Percentiles rank a stretch among this genome's conserved stretches.
Conservation (phyloP, 129 eudicot genomes). For the Chrysanthemum lavandulifolium region DNA sequence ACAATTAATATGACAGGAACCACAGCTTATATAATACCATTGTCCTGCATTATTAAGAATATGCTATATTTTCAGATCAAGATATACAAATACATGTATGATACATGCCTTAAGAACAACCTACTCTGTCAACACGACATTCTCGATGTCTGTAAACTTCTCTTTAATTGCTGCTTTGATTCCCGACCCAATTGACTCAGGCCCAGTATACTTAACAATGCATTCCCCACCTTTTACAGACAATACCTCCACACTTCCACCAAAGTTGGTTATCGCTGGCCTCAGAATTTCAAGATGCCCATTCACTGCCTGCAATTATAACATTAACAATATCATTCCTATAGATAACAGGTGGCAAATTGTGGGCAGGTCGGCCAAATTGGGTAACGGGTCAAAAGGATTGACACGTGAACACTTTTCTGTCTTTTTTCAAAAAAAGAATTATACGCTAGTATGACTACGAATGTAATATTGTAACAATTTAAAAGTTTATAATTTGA, state of each 20-base stretch:
- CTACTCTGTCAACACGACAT: conserved; percentile 65
- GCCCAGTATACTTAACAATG: conserved; percentile 70
- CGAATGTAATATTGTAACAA: neutral
- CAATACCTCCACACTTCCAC: conserved; percentile 84
- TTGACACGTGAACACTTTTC: too few species aligned
- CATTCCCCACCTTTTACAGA: conserved; percentile 69
- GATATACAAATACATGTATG: neutral
- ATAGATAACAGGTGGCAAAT: too few species aligned
- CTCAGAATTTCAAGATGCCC: conserved; percentile 80
- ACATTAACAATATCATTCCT: neutral
- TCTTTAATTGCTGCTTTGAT: conserved; percentile 95
- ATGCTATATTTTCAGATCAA: conserved; percentile 6
- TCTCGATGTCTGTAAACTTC: conserved; percentile 77
- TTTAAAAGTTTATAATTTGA: neutral
- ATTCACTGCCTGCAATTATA: conserved; percentile 67
- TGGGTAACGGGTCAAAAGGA: too few species aligned
- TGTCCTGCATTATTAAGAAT: neutral
- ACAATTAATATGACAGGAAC: too few species aligned
- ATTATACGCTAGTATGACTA: neutral
- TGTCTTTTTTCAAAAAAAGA: too few species aligned
- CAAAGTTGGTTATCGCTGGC: conserved; percentile 90
- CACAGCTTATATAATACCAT: too few species aligned
- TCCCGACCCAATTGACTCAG: conserved; percentile 87
- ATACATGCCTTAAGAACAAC: neutral
- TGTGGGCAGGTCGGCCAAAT: too few species aligned